These are phyloP conservation scores for Cudoniella acicularis DNA, from an alignment of 495 filamentous ascomycete species.

Conservation along the genomic window DNA sequence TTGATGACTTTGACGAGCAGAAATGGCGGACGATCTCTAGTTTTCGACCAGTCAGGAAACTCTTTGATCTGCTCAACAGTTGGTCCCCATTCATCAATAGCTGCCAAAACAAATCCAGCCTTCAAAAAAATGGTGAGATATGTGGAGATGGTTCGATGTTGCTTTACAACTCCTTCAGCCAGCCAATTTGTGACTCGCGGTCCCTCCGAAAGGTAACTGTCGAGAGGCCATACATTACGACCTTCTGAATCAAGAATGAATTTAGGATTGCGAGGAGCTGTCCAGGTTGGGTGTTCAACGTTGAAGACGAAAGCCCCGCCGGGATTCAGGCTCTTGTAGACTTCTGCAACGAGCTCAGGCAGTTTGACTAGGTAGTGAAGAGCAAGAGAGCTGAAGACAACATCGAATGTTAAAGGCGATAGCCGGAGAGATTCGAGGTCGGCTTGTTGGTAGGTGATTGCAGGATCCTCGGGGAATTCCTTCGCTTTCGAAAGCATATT, in stretches of 20 bases:
- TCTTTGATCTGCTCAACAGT: conserved; percentile 19
- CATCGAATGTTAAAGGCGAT: conserved; percentile 18
- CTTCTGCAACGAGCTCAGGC: conserved; percentile 23
- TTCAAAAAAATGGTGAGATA: conserved; percentile 33
- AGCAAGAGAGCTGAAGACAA: conserved; percentile 34
- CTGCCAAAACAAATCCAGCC: conserved; percentile 30
- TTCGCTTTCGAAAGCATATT: conserved; percentile 33
- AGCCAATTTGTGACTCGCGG: conserved; percentile 31
- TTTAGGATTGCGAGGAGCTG: conserved; percentile 29
- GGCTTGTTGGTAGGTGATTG: conserved; percentile 26
- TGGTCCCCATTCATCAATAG: conserved; percentile 33
- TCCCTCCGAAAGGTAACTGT: conserved; percentile 34
- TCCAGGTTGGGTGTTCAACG: conserved; percentile 37
- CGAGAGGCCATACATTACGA: conserved; percentile 30
- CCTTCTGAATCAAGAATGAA: conserved; percentile 24
- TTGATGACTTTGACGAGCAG: conserved; percentile 23
- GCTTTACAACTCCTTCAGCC: conserved; percentile 31
- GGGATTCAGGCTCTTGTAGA: conserved; percentile 26
- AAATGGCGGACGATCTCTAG: conserved; percentile 23
- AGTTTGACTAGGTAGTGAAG: conserved; percentile 35
- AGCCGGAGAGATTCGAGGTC: conserved; percentile 30
- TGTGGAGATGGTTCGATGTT: conserved; percentile 33
- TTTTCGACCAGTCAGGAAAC: conserved; percentile 20
- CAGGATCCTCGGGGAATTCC: conserved; percentile 21
- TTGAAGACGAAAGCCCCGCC: conserved; percentile 33